Percentiles rank a stretch among this genome's conserved stretches.
Evolutionary conservation across 208 protist genomes (phyloP).

Genomic region (Balamuthia mandrillaris): DNA sequence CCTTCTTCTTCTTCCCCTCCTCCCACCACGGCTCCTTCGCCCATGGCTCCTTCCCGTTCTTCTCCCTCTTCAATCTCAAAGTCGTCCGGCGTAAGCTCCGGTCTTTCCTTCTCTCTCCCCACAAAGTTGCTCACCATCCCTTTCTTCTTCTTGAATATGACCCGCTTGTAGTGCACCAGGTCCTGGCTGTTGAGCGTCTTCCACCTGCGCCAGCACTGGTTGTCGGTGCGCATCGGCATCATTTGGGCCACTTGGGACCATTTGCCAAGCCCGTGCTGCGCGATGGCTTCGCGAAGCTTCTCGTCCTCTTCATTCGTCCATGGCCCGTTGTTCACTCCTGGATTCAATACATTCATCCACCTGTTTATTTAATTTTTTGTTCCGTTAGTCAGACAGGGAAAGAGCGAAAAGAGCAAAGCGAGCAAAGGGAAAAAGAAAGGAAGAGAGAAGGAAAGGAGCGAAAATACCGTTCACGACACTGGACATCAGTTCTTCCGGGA

Average conservation of each 20-base stretch:
- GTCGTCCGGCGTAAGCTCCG: constrained; percentile 53
- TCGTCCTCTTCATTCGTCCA: constrained; percentile 65
- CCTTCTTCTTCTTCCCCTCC: no score
- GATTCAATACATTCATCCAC: constrained; percentile 70
- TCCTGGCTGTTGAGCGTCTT: constrained; percentile 57
- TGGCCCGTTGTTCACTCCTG: constrained; percentile 25
- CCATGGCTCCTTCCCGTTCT: no score
- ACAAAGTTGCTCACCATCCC: constrained; percentile 61
- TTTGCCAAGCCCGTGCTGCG: constrained; percentile 49
- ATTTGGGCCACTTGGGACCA: constrained; percentile 55
- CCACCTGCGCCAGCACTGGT: constrained; percentile 75
- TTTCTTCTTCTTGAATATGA: not conserved
- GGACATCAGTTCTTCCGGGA: constrained; percentile 65
- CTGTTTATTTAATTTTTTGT: no score
- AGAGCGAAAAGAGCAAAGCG: no score
- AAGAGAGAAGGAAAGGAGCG: no score
- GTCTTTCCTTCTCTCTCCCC: constrained; percentile 61
- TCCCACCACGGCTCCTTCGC: no score
- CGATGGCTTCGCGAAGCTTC: constrained; percentile 22
- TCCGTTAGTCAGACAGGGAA: no score
- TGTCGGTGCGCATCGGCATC: constrained; percentile 61
- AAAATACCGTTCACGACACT: constrained; percentile 72
- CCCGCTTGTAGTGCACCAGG: constrained; percentile 35
- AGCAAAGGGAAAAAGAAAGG: no score
- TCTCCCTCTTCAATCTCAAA: constrained; percentile 21